Base-by-base conservation (phyloP, 2,329 filamentous ascomycete genomes). In the Cladosporium austrohemisphaericum region DNA sequence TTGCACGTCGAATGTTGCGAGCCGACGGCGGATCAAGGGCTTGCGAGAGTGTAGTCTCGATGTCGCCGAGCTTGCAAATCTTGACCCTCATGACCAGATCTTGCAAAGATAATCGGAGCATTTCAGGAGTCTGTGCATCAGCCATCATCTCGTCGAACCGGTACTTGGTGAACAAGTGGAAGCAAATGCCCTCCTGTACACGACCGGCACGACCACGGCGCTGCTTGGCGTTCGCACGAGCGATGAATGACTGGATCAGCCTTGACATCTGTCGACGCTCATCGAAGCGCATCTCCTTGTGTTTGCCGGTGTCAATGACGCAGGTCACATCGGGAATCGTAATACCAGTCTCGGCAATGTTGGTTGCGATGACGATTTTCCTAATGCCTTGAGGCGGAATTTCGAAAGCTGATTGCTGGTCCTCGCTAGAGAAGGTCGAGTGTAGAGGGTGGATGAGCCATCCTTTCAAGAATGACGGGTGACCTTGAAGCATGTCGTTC, bases 291-390 rank as follows among this genome's bases (percentile, higher is more conserved):
- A 96, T 96, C 68, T 95, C 92, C 57, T 94, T 90, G 68, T 97
- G 92, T 68, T 95, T 97, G 50, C 93, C 93, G 1, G 90, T 91
- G 67, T 98, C 93, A 51, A 98, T 86, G 37, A 98, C 93, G 60
- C 91, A 95, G 0, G 93, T 97, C 23, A 98, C 88, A 65, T 98
- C 93, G 1, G 93, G 93, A 57, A 98, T 98, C 0, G 93, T 98
- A 63, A 98, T 95, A 73, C 93, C 93, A 1, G 93, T 98, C 68
- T 98, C 93, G 4, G 93, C 93, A 66, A 98, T 98, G 64, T 98
- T 98, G 11, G 93, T 98, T 1, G 93, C 91, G 48, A 98, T 78
- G 2, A 98, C 92, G 55, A 98, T 93, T 71, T 98, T 98, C 55
- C 91, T 81, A 50, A 83, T 76, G 0, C 92, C 92, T 3, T 76